These are phyloP conservation scores for Gynandropsis gynandra DNA, from an alignment of 345 rosid species.

Conservation along the genomic window DNA sequence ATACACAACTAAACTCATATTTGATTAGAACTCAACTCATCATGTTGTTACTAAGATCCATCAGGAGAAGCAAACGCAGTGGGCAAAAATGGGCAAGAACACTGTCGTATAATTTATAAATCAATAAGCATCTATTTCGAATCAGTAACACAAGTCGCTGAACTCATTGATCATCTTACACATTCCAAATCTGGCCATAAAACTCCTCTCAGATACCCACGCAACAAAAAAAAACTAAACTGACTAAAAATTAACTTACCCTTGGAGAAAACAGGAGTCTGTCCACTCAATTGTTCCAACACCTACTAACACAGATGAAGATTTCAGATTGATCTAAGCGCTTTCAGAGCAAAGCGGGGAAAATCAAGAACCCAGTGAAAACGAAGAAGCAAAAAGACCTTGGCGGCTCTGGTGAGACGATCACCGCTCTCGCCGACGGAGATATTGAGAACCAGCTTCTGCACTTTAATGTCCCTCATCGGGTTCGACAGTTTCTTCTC, in stretches of 20 bases:
- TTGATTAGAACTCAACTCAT: too few relatives aligned
- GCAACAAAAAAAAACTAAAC: too few relatives aligned
- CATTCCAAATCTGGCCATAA: too few relatives aligned
- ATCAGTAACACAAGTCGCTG: too few relatives aligned
- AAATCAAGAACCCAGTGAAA: not conserved
- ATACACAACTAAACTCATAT: not conserved
- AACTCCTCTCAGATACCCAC: too few relatives aligned
- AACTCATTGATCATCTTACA: too few relatives aligned
- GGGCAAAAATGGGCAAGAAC: not conserved
- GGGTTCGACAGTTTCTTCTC: slow-evolving; percentile 85
- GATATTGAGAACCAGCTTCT: slow-evolving; percentile 78
- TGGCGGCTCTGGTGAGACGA: slow-evolving; percentile 83
- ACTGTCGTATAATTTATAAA: not conserved
- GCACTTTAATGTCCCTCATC: slow-evolving; percentile 86
- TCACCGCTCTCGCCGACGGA: slow-evolving; percentile 92
- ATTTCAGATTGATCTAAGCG: not conserved
- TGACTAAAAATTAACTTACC: slow-evolving; percentile 30
- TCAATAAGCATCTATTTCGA: not conserved
- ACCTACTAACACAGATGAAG: slow-evolving; percentile 32
- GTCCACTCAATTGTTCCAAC: slow-evolving; percentile 83
- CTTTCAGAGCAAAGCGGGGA: not conserved
- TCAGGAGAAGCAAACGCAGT: not conserved
- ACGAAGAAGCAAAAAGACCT: slow-evolving; percentile 35
- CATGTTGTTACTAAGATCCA: too few relatives aligned
- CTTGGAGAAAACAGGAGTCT: slow-evolving; percentile 80